Percentiles rank a stretch among this genome's conserved stretches.
phyloP scores from a whole-genome alignment of 2,329 filamentous ascomycete genomes.

The Fusarium foetens region DNA sequence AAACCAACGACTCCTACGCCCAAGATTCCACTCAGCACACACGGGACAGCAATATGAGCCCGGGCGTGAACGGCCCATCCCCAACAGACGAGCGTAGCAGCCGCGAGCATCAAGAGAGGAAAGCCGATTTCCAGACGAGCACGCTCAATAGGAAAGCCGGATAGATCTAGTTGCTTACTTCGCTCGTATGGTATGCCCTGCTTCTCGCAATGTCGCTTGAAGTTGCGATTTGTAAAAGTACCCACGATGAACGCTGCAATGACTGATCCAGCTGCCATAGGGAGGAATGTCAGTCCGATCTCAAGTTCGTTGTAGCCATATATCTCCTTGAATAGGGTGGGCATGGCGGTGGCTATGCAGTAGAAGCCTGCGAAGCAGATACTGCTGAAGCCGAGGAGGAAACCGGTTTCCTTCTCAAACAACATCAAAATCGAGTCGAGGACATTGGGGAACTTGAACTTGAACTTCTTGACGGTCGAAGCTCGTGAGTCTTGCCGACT shows the following conservation, averaged over 20 bases:
- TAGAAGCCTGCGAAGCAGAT: constrained; percentile 63
- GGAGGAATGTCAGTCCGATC: constrained; percentile 65
- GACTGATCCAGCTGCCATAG: constrained; percentile 61
- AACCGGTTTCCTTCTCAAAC: constrained; percentile 54
- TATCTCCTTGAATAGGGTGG: constrained; percentile 55
- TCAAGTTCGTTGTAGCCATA: constrained; percentile 69
- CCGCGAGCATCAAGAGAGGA: constrained; percentile 62
- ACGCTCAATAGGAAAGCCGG: constrained; percentile 62
- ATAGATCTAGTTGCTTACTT: constrained; percentile 61
- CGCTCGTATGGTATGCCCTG: constrained; percentile 64
- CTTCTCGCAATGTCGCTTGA: constrained; percentile 66
- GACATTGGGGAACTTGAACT: constrained; percentile 54
- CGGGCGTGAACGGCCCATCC: constrained; percentile 61
- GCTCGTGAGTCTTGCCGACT: constrained; percentile 23
- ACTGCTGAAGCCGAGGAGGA: constrained; percentile 57
- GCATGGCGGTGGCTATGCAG: constrained; percentile 58
- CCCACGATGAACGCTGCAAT: constrained; percentile 60
- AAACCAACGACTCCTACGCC: constrained; percentile 63
- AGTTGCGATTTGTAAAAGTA: constrained; percentile 73
- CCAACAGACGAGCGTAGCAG: constrained; percentile 59
- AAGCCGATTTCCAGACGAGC: constrained; percentile 61
- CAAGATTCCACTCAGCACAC: constrained; percentile 58
- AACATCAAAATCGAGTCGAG: constrained; percentile 54
- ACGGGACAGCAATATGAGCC: constrained; percentile 57
- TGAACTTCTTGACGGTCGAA: constrained; percentile 42